Percentiles rank a stretch among this genome's conserved stretches.
Evolutionary conservation across 306 rosid species (phyloP).

Genomic region (Fagus sylvatica): DNA sequence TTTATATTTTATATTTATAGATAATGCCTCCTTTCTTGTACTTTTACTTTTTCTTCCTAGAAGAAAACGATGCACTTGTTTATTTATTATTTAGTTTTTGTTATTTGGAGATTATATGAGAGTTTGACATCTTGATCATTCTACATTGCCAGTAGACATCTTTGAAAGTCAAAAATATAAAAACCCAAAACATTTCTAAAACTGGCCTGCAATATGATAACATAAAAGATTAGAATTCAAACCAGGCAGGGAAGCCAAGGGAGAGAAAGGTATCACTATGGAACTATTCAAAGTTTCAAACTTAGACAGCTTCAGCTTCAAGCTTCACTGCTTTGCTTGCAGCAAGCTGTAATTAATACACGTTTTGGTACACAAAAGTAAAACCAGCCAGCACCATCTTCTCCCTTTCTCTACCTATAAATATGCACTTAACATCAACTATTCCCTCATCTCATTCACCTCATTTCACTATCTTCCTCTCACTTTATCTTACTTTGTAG

Average conservation of each 20-base stretch:
- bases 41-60: too few species aligned
- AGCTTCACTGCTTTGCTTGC: not conserved
- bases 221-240: not conserved
- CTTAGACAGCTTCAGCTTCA: not conserved
- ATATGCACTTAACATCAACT: not conserved
- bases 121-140: not conserved
- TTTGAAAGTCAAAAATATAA: not conserved
- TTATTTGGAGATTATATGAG: too few species aligned
- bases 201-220: too few species aligned
- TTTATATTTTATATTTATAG: too few species aligned
- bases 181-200: accelerated
- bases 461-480: not conserved
- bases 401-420: slow-evolving; percentile 2
- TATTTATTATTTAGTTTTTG: too few species aligned
- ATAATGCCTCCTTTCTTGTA: too few species aligned
- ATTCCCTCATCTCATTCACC: not conserved
- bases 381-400: slow-evolving; percentile 3
- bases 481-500: not conserved
- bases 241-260: not conserved
- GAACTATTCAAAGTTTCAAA: slow-evolving; percentile 14
- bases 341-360: not conserved
- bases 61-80: too few species aligned
- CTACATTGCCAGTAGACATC: not conserved
- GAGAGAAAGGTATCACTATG: not conserved
- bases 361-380: not conserved